Base-by-base conservation (phyloP, 169 alveolate genomes). In the Blepharisma undulans region DNA sequence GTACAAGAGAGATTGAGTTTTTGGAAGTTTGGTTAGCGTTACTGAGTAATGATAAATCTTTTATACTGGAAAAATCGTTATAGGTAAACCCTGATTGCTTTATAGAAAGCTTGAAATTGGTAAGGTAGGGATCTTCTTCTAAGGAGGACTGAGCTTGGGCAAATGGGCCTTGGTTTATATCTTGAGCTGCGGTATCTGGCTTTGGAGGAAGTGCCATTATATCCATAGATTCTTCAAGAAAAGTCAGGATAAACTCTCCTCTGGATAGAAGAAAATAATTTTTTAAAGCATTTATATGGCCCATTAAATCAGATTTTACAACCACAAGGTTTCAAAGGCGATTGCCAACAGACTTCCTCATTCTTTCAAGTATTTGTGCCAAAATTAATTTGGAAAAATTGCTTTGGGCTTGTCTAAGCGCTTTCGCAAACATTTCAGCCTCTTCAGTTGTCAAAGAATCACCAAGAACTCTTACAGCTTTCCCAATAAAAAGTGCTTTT, bases 401-500 rank as follows among this genome's bases (percentile, higher is more conserved):
- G 27, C 30, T 86, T 29, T 61, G 91, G 0, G 72, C 84, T 32
- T 86, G 48, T 25, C 72, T 19, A 2, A 86, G 66, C 25, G 80
- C 84, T 21, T 27, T 86, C 5, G 80, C 80, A 72, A 86, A 86
- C 29, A n/a, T 72, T 4, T 25, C n/a, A 21, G 59, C 29, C 34
- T 76, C 87, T 76, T 88, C 76, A 60, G 21, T 93, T 76, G 25
- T 92, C 88, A 25, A 79, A 34, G 88, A 82, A 32, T 92, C 72
- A 27, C 92, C 89, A 19, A 94, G 61, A 21, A 92, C 92, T 91
- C 95, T 92, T 12, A 94, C 92, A 34, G 95, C 96, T 87, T 94
- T 94, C 14, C 96, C 96, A 16, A 94, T 94, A 78, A 94, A 94
- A 18, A 94, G 72, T 21, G 91, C 93, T 76, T 94, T 94, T 76